Conservation (phyloP, 176 grass and related monocot genomes). For the Carex parvula region DNA sequence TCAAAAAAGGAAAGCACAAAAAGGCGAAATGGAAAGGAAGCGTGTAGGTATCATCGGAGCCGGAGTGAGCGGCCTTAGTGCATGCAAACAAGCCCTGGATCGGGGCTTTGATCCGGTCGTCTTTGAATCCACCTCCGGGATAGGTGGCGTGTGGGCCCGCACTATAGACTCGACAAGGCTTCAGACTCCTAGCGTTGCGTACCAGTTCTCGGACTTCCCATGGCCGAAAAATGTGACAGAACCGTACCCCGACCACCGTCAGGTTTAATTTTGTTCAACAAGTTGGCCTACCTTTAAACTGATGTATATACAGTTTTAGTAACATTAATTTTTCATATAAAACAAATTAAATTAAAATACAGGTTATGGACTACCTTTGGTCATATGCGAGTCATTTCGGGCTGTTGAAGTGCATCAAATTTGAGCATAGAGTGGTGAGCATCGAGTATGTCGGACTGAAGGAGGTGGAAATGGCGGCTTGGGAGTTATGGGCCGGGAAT, state of each 20-base stretch:
- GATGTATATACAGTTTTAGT: not conserved
- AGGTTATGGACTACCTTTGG: constrained; percentile 53
- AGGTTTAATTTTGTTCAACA: constrained; percentile 2
- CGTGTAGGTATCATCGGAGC: constrained; percentile 61
- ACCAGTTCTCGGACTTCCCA: constrained; percentile 73
- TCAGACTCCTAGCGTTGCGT: constrained; percentile 35
- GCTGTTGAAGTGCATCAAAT: constrained; percentile 40
- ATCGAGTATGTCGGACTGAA: constrained; percentile 34
- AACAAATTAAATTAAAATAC: not conserved
- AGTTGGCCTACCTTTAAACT: not conserved
- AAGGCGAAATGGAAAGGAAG: constrained; percentile 36
- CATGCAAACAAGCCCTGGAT: constrained; percentile 71
- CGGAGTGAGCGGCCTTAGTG: constrained; percentile 62
- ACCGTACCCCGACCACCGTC: constrained; percentile 32
- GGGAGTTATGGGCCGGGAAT: constrained; percentile 56
- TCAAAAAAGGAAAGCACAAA: no score
- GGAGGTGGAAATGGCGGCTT: constrained; percentile 20
- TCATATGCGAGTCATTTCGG: constrained; percentile 66
- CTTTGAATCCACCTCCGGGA: constrained; percentile 40
- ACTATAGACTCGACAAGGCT: constrained; percentile 52
- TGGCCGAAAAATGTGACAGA: constrained; percentile 49
- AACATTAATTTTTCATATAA: not conserved
- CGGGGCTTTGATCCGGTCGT: constrained; percentile 55
- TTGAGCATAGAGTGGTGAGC: constrained; percentile 33
- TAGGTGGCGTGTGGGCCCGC: constrained; percentile 64